Evolutionary conservation across 2,329 filamentous ascomycete genomes (phyloP).

Genomic region (Fusarium sp.): DNA sequence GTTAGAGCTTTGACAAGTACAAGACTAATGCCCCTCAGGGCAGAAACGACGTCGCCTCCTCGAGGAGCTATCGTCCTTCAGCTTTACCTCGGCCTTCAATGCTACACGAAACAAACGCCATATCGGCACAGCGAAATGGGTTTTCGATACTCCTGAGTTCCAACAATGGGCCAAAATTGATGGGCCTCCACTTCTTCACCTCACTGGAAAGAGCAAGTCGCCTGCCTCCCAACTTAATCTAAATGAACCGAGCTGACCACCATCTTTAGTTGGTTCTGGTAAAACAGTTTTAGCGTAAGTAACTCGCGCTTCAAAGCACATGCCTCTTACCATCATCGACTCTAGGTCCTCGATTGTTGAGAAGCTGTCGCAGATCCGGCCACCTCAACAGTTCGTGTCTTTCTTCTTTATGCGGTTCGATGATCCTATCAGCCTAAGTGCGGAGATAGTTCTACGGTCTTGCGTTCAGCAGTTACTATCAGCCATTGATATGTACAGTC

Average conservation of each 20-base stretch:
- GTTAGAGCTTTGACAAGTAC: no score
- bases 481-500: neutral
- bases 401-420: neutral
- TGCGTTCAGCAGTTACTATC: neutral
- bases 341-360: neutral
- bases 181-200: neutral
- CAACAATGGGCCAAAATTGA: neutral
- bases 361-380: neutral
- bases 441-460: neutral
- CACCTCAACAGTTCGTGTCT: neutral
- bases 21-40: no score
- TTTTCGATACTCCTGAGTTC: neutral
- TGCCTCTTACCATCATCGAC: neutral
- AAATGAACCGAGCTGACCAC: neutral
- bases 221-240: no score
- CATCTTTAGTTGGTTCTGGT: slow-evolving; percentile 15
- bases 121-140: slow-evolving; percentile 13
- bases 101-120: slow-evolving; percentile 19
- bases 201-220: slow-evolving; percentile 23
- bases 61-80: neutral
- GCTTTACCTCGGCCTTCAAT: slow-evolving; percentile 4
- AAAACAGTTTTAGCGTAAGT: slow-evolving; percentile 8
- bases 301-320: no score
- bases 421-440: neutral
- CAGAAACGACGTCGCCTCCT: neutral